Evolutionary conservation across 768 basidiomycete genomes (phyloP), one percentile per base, ranked within the genome.

Genomic region (Lactarius indigo): DNA sequence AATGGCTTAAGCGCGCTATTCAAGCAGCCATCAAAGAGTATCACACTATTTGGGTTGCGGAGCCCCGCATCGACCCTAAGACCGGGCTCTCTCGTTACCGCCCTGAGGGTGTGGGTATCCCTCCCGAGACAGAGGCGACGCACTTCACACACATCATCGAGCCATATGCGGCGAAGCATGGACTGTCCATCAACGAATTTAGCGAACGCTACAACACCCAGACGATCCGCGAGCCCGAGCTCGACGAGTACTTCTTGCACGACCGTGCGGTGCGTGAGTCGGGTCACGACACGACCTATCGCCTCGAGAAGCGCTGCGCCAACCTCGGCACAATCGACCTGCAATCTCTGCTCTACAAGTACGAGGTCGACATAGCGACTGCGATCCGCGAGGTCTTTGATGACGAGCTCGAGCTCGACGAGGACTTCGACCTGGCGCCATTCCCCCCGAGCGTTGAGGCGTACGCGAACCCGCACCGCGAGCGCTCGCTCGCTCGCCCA

Each of bases 21-120:
- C 92, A 92, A 75, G 96, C 96, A 12, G 96, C 96, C 31, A 95
- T 99, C 81, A 97, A 98, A 79, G 96, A 99, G 75, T 99, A 99
- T 76, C 96, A 99, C 79, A 93, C 91, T 50, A 87, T 98, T 70
- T 99, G 97, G 97, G 89, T 96, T 68, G 90, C 93, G 2, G 88
- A 91, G 74, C 97, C 96, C 31, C 90, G 97, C 28, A 89, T 98
- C 72, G 96, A 99, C 76, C 88, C 90, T 55, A 92, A 91, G 78
- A 94, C 95, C 18, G 96, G 97, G 30, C 85, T 99, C 18, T 97
- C 96, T 0, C 87, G 97, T 57, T 99, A 89, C 78, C 88, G 96
- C 33, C 96, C 96, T 10, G 93, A 90, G 68, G 97, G 97, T 17
- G 75, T 94, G 12, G 97, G 97, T 33, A 97, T 99, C 65, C 97